phyloP scores from a whole-genome alignment of 2,329 filamentous ascomycete genomes.

The Ceratocystis colombiana region DNA sequence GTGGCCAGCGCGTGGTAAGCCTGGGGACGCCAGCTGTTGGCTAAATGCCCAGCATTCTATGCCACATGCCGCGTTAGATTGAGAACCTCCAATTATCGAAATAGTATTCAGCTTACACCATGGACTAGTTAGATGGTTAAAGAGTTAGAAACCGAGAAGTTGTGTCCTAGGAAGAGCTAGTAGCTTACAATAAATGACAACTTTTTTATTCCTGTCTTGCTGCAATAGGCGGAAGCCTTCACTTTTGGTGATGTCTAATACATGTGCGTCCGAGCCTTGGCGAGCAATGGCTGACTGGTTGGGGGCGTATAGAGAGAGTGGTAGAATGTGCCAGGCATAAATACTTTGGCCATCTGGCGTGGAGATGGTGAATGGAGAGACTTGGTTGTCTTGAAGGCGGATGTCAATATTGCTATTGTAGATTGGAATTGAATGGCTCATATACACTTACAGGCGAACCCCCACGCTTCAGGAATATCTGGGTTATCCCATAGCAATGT shows the following conservation, averaged over 20 bases:
- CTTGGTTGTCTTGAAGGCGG: slow-evolving; percentile 58
- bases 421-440: not conserved
- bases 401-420: slow-evolving; percentile 22
- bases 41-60: slow-evolving; percentile 76
- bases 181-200: slow-evolving; percentile 46
- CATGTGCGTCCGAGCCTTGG: slow-evolving; percentile 41
- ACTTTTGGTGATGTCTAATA: slow-evolving; percentile 45
- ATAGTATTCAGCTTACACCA: slow-evolving; percentile 17
- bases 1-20: slow-evolving; percentile 69
- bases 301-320: slow-evolving; percentile 62
- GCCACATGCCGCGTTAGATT: slow-evolving; percentile 22
- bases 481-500: slow-evolving; percentile 62
- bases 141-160: no score
- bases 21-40: slow-evolving; percentile 63
- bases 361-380: slow-evolving; percentile 69
- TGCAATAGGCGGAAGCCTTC: slow-evolving; percentile 52
- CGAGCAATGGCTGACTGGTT: slow-evolving; percentile 54
- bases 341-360: slow-evolving; percentile 68
- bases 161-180: not conserved
- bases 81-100: not conserved
- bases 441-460: slow-evolving; percentile 59
- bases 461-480: slow-evolving; percentile 68
- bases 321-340: slow-evolving; percentile 86
- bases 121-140: slow-evolving; percentile 21
- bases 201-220: slow-evolving; percentile 51